Base-by-base conservation (phyloP, 768 basidiomycete genomes). In the Antrodiella citrinella region DNA sequence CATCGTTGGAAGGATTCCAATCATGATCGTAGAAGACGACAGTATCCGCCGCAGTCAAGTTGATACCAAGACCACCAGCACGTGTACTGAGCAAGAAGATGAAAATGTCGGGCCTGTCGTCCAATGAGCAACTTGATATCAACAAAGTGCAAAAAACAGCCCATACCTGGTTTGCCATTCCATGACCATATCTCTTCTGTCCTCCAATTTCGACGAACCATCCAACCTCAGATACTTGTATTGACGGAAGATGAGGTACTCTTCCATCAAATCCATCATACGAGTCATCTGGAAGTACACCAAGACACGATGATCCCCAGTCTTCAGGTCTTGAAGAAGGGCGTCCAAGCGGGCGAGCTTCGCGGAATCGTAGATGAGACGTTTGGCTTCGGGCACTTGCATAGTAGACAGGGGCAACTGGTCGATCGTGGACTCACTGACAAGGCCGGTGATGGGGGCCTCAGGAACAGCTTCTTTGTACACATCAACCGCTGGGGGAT, bases 281-380 rank as follows among this genome's bases (percentile, higher is more conserved):
- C 86, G 81, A 11, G 95, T 98, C 96, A 99, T 99, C 67, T 99
- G 96, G 83, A 97, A 98, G 70, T 98, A 99, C 18, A 99, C 77
- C 59, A 99, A 69, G 12, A 95, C 91, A 43, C 93, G 84, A 67
- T 99, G 96, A 54, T 94, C 94, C 1, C 84, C 87, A 26, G 81
- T 76, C 69, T 96, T 98, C 51, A 99, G 81, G 60, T 95, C 90
- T 53, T 90, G 86, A 5, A 99, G 73, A n/a, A 99, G 71, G 19
- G 75, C 61, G 65, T 99, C 96, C 44, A 99, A 75, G 23, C 89
- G 80, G 35, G 92, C 91, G 26, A 99, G 81, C 68, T 99, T 99
- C 30, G 88, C 95, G 22, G 95, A 97, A 65, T 99, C 95, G 55
- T 90, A 92, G 45, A 99, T 87, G 21, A 99, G 78, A 46, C 95